Conservation (phyloP, 1,284 basidiomycete genomes). For the Ustilago hordei region DNA sequence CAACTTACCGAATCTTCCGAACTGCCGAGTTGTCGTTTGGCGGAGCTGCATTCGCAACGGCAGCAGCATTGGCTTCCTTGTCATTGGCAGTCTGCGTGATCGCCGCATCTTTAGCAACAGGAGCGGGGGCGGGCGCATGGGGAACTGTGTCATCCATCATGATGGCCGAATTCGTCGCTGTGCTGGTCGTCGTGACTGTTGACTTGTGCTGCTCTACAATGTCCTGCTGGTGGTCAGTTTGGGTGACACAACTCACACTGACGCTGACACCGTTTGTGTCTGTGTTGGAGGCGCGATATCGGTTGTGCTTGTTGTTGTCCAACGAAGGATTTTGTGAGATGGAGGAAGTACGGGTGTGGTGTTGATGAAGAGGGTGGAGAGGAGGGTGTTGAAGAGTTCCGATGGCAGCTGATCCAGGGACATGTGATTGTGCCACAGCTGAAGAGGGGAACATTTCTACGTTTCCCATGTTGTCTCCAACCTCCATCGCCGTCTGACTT, state of each 20-base stretch:
- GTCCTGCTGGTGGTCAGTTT: not conserved
- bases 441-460: conserved; percentile 41
- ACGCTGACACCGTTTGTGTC: conserved; percentile 12
- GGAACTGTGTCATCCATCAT: conserved; percentile 21
- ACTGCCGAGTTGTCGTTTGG: conserved; percentile 21
- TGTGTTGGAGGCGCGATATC: conserved; percentile 5
- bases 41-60: conserved; percentile 7
- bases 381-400: conserved; percentile 36
- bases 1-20: conserved; percentile 40
- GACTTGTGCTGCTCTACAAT: not conserved
- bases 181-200: conserved; percentile 22
- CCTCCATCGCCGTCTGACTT: not conserved
- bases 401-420: conserved; percentile 22
- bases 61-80: not conserved
- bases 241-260: not conserved
- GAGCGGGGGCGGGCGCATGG: not conserved
- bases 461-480: conserved; percentile 6
- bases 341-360: conserved; percentile 1
- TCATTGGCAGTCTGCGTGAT: not conserved
- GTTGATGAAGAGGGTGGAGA: conserved; percentile 5
- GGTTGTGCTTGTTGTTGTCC: conserved; percentile 17
- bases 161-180: conserved; percentile 25
- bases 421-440: conserved; percentile 30
- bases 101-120: not conserved
- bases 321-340: conserved; percentile 25